These are phyloP conservation scores for Trichoderma hamatum DNA, from an alignment of 2,329 filamentous ascomycete genomes.

Conservation along the genomic window DNA sequence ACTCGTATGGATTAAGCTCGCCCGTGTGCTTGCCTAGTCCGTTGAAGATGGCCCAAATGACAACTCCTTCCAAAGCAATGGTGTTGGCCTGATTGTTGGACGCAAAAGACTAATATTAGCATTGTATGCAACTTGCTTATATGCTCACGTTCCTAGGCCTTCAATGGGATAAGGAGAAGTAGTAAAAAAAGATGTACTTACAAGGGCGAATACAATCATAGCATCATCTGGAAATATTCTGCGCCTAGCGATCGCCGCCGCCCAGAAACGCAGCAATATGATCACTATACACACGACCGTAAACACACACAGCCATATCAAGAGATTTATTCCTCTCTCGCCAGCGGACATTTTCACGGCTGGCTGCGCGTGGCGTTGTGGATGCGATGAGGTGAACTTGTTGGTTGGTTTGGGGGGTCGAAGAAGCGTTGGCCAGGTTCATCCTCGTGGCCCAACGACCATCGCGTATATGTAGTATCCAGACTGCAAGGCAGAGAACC, in stretches of 20 bases:
- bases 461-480: conserved; percentile 11
- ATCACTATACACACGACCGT: conserved; percentile 26
- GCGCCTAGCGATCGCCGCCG: conserved; percentile 29
- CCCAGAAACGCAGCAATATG: conserved; percentile 33
- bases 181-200: conserved; percentile 21
- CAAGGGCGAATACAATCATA: conserved; percentile 32
- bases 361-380: background rate
- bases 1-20: background rate
- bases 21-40: conserved; percentile 32
- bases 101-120: conserved; percentile 16
- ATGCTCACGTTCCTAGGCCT: background rate
- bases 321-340: background rate
- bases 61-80: conserved; percentile 27
- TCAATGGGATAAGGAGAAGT: background rate
- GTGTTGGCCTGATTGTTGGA: conserved; percentile 21
- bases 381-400: background rate
- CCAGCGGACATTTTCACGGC: background rate
- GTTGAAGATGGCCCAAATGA: conserved; percentile 34
- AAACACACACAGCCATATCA: conserved; percentile 30
- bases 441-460: conserved; percentile 2
- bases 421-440: background rate
- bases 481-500: conserved; percentile 1
- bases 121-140: background rate
- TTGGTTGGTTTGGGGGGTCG: conserved; percentile 4
- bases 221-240: conserved; percentile 32